Conservation (phyloP, 2,329 filamentous ascomycete species). For the Colletotrichum viniferum region DNA sequence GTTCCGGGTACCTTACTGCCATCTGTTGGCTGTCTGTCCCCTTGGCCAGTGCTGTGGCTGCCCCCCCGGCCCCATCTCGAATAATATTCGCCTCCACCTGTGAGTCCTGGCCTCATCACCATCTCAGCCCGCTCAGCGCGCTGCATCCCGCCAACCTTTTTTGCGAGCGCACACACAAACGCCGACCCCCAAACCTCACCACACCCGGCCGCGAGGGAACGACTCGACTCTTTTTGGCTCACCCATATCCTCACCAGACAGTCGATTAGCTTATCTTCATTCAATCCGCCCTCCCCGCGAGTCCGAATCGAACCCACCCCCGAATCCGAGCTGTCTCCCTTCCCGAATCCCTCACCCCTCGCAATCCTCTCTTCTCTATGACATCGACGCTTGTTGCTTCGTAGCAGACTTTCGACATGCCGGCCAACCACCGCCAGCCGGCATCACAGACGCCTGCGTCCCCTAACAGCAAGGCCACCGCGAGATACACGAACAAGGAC, state of each 20-base stretch:
- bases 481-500: constrained; percentile 72
- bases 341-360: constrained; percentile 6
- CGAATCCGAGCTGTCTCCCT: background rate
- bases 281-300: background rate
- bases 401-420: constrained; percentile 46
- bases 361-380: constrained; percentile 36
- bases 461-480: constrained; percentile 55
- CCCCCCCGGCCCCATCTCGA: constrained; percentile 15
- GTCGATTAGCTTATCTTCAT: background rate
- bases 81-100: constrained; percentile 21
- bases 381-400: constrained; percentile 35
- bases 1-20: background rate
- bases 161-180: constrained; percentile 20
- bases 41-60: constrained; percentile 11
- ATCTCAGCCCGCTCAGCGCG: constrained; percentile 16
- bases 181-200: background rate
- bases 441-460: constrained; percentile 54
- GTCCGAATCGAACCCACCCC: constrained; percentile 3
- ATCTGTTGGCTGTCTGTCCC: background rate
- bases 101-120: constrained; percentile 20
- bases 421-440: constrained; percentile 57
- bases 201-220: background rate
- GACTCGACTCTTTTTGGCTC: background rate
- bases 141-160: constrained; percentile 17
- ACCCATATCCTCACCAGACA: background rate